Evolutionary conservation across 2,329 filamentous ascomycete species (phyloP).

Genomic region (Lecanicillium sp.): DNA sequence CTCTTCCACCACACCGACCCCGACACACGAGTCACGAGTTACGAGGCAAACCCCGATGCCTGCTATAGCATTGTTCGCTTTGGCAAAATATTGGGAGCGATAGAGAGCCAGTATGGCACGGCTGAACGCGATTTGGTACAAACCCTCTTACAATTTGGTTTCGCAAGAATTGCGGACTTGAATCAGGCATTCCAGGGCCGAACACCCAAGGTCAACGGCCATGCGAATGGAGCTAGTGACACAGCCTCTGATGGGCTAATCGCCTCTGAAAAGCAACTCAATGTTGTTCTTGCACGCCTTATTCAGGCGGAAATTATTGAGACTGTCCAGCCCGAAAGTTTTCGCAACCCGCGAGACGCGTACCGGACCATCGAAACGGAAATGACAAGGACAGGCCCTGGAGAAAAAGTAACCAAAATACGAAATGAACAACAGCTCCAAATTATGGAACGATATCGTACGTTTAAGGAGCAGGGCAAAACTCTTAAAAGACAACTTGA

Average conservation of each 20-base stretch:
- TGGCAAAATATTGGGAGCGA: constrained; percentile 71
- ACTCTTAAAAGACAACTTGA: constrained; percentile 44
- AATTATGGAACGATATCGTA: constrained; percentile 43
- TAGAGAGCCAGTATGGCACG: constrained; percentile 66
- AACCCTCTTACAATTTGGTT: constrained; percentile 67
- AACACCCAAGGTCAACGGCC: constrained; percentile 24
- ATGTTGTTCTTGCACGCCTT: constrained; percentile 41
- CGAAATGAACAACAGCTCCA: constrained; percentile 53
- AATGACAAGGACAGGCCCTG: constrained; percentile 40
- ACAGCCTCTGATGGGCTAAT: constrained; percentile 24
- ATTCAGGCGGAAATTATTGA: constrained; percentile 61
- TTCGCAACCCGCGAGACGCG: constrained; percentile 53
- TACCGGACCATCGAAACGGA: constrained; percentile 55
- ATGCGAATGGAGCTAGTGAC: constrained; percentile 24
- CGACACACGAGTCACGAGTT: constrained; percentile 58
- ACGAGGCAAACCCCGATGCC: constrained; percentile 73
- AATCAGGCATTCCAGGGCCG: constrained; percentile 49
- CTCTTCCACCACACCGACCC: constrained; percentile 62
- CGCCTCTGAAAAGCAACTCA: constrained; percentile 38
- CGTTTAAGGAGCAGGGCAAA: constrained; percentile 44
- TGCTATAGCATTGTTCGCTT: constrained; percentile 77
- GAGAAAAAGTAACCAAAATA: constrained; percentile 46
- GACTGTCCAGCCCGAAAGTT: constrained; percentile 48
- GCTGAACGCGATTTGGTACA: constrained; percentile 67
- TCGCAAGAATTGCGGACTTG: constrained; percentile 64